Base-by-base conservation (phyloP, 2,329 filamentous ascomycete species). In the Hymenoscyphus repandus region DNA sequence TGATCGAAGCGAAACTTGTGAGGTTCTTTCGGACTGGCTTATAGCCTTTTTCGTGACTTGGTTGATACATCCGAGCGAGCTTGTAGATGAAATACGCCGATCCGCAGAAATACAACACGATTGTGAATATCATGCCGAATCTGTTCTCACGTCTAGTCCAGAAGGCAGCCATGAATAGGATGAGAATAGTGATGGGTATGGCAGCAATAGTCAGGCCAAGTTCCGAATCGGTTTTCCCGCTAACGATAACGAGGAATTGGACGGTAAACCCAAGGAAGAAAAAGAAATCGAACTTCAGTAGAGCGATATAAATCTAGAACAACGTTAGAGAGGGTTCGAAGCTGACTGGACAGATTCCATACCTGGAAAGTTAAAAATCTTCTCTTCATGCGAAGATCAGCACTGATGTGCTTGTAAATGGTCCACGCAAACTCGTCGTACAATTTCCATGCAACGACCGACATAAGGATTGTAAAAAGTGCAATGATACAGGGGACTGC, bases 391-490 rank as follows among this genome's bases (percentile, higher is more conserved):
- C 90, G 84, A 66, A 96, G 81, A 74, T 99, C 93, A 46, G 93
- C 93, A 66, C 91, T 95, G 67, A 99, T 99, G 70, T 95, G 91
- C 76, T 99, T 99, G 72, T 99, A 90, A 65, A 99, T 99, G 51
- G 93, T 93, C 93, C 93, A 99, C 10, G 93, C 92, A 70, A 99
- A 99, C 69, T 96, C 92, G 66, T 96, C 90, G 68, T 99, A 97
- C 31, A 99, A 78, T 73, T 96, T 96, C 88, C 90, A 97, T 2
- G 92, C 84, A 46, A 91, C 74, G 55, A 90, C 86, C 12, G 76
- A 77, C 76, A 97, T 84, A 47, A 82, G 64, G 5, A 91, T 57
- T 2, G 88, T 92, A 30, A 81, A 81, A 30, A 95, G 70, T 1
- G 82, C 90, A 58, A 97, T 86, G 51, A 99, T 80, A 61, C 80